Evolutionary conservation across 192 early-diverging fungal species (phyloP), one percentile per base, ranked within the genome.

Genomic region (Linnemannia zychae): DNA sequence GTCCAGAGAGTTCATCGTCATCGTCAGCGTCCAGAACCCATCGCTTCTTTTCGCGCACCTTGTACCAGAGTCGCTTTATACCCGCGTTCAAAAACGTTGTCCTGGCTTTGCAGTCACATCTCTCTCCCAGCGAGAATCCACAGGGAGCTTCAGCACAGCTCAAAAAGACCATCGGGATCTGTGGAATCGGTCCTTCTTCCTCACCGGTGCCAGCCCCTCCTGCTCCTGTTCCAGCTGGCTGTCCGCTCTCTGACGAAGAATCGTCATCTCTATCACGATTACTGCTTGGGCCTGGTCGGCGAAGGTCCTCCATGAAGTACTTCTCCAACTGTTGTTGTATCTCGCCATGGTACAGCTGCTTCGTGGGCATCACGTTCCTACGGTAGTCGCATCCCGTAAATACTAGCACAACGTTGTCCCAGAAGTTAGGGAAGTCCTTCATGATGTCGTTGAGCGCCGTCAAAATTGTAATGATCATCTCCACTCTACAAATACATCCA

Each of bases 371-470:
- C n/a, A 85, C 83, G 28, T 85, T 74, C 31, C 83, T 68, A 17
- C 77, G 72, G 50, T 85, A 85, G 40, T 85, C 83, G 37, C 83
- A 85, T 68, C 83, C 83, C 22, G 83, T 85, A 72, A 85, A 85
- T 7, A 85, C 83, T 11, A 85, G 49, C 3, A 85, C 52, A 16
- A 85, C 83, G 28, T 85, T 85, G 31, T 85, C 77, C 83, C 83
- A 85, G 31, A 85, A 85, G 57, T 75, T 74, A 20, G 83, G 83
- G 46, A 79, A 85, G 0, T 85, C 83, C 74, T 85, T 75, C 83
- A 85, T 85, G 63, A 85, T 85, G 15, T 85, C 83, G 69, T 85
- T 85, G 66, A 79, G 79, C 1, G 83, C 57, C 34, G 67, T 36
- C 60, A 85, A 40, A 24, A 85, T 85, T 36, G 83, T 85, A 13